These are phyloP conservation scores for Adenanthera pavonina DNA, from an alignment of 306 rosid genomes.

Conservation along the genomic window DNA sequence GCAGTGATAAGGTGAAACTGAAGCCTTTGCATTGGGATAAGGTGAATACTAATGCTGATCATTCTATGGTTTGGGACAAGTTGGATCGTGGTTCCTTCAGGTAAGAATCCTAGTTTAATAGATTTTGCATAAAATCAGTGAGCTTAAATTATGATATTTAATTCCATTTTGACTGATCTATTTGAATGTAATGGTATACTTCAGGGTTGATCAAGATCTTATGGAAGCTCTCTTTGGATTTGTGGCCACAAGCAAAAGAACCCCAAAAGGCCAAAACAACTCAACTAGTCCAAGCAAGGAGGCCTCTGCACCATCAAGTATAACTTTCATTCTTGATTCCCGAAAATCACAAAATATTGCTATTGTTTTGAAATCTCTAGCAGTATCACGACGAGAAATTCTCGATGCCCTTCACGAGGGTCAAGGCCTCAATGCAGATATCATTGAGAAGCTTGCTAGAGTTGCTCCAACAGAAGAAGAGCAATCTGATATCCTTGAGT, in stretches of 20 bases:
- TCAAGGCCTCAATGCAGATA: constrained; percentile 67
- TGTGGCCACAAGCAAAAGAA: constrained; percentile 58
- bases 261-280: constrained; percentile 43
- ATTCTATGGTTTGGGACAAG: constrained; percentile 99
- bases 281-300: constrained; percentile 40
- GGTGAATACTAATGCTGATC: constrained; percentile 74
- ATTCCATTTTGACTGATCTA: constrained; percentile 11
- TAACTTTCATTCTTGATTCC: constrained; percentile 64
- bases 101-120: constrained; percentile 51
- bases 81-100: constrained; percentile 87
- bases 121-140: not conserved
- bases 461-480: constrained; percentile 81
- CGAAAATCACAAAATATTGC: constrained; percentile 90
- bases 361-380: constrained; percentile 73
- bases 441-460: constrained; percentile 79
- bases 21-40: constrained; percentile 99
- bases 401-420: constrained; percentile 77
- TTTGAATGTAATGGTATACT: constrained; percentile 4
- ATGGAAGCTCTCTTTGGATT: constrained; percentile 93
- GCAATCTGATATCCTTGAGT: constrained; percentile 62
- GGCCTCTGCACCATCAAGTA: constrained; percentile 38
- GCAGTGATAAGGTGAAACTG: constrained; percentile 64
- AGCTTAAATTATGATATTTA: not conserved
- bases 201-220: constrained; percentile 88
- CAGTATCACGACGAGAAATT: constrained; percentile 61